Evolutionary conservation across 768 basidiomycete genomes (phyloP).

Genomic region (Termitomyces sp.): DNA sequence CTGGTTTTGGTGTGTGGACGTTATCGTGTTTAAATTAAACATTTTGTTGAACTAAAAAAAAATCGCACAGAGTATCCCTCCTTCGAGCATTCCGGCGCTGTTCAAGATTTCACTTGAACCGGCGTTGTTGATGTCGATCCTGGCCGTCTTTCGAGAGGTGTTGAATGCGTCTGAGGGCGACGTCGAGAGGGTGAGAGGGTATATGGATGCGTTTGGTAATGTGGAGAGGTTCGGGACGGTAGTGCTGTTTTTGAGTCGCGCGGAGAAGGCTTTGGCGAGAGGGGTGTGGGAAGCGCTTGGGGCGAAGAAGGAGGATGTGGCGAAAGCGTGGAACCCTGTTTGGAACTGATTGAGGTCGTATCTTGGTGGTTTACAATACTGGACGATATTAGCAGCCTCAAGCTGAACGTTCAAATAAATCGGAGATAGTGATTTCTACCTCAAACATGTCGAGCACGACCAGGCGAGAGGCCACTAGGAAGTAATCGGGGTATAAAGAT

Average conservation of each 20-base stretch:
- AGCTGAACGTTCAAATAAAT: too few species aligned
- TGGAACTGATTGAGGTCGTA: constrained; percentile 8
- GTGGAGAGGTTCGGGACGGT: constrained; percentile 67
- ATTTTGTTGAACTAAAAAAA: too few species aligned
- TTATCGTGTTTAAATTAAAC: not conserved
- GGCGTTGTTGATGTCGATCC: constrained; percentile 52
- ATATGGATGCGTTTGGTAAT: constrained; percentile 50
- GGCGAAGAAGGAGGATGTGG: constrained; percentile 18
- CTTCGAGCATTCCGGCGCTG: constrained; percentile 54
- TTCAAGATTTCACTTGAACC: constrained; percentile 76
- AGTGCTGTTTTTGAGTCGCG: constrained; percentile 55
- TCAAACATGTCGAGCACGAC: too few species aligned
- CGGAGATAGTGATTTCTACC: too few species aligned
- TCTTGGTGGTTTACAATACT: not conserved
- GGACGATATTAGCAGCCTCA: too few species aligned
- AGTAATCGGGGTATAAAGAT: too few species aligned
- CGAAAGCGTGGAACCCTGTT: constrained; percentile 26
- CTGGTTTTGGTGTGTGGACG: constrained; percentile 52
- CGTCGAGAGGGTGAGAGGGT: constrained; percentile 28
- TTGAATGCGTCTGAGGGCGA: constrained; percentile 17
- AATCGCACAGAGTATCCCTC: constrained; percentile 47
- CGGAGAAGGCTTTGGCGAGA: constrained; percentile 50
- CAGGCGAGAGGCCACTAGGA: too few species aligned
- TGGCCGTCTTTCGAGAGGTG: constrained; percentile 45
- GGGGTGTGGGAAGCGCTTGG: constrained; percentile 46